Percentiles rank a stretch among this genome's conserved stretches.
Conservation (phyloP, 2,329 filamentous ascomycete genomes). For the Verticillium nubilum region DNA sequence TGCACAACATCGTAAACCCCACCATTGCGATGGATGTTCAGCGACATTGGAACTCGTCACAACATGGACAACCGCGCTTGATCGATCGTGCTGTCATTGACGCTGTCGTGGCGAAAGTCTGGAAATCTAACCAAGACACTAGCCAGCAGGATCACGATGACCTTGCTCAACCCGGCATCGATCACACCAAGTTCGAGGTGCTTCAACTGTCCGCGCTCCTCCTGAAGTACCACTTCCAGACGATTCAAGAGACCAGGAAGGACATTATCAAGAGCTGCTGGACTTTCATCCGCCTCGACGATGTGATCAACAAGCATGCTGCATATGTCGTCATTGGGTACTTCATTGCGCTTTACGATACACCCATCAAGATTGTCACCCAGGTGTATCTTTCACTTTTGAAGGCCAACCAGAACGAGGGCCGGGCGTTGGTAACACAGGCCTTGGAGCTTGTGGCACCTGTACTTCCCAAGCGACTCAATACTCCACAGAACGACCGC, state of each 20-base stretch:
- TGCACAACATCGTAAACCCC: slow-evolving; percentile 90
- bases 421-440: slow-evolving; percentile 85
- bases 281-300: slow-evolving; percentile 97
- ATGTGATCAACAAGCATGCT: slow-evolving; percentile 98
- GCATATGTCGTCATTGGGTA: slow-evolving; percentile 96
- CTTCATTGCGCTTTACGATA: slow-evolving; percentile 96
- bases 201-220: slow-evolving; percentile 92
- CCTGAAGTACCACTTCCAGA: slow-evolving; percentile 87
- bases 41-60: slow-evolving; percentile 64
- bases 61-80: slow-evolving; percentile 55
- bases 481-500: slow-evolving; percentile 59
- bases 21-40: slow-evolving; percentile 96
- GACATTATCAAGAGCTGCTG: slow-evolving; percentile 99
- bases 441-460: slow-evolving; percentile 93
- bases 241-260: slow-evolving; percentile 87
- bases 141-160: slow-evolving; percentile 85
- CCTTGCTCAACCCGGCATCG: slow-evolving; percentile 75
- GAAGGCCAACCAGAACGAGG: slow-evolving; percentile 92
- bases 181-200: slow-evolving; percentile 93
- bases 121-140: slow-evolving; percentile 83
- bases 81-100: slow-evolving; percentile 87
- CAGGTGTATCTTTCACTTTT: slow-evolving; percentile 92
- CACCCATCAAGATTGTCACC: slow-evolving; percentile 88
- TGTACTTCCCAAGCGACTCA: slow-evolving; percentile 80
- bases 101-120: slow-evolving; percentile 85